phyloP scores from a whole-genome alignment of 345 rosid genomes.

The Mercurialis annua region DNA sequence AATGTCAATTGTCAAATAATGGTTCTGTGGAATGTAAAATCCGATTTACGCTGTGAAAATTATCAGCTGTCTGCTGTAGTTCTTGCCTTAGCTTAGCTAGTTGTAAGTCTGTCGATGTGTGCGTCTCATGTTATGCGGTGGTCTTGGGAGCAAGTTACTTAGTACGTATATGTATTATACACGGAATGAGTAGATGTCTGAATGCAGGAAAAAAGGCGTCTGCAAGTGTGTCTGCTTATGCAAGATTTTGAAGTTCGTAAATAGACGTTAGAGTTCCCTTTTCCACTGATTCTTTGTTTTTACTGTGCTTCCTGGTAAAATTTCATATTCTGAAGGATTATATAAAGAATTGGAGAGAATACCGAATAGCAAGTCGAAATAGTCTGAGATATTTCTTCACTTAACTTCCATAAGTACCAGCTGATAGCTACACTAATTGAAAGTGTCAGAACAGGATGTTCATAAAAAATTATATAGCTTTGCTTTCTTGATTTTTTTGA shows the following conservation, averaged over 20 bases:
- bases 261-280: neutral
- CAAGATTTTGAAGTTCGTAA: neutral
- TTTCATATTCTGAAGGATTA: neutral
- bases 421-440: neutral
- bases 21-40: no score
- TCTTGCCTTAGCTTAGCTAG: no score
- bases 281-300: neutral
- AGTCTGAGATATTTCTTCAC: neutral
- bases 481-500: neutral
- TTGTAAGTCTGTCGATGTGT: no score
- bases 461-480: neutral
- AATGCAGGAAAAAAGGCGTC: neutral
- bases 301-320: neutral
- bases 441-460: neutral
- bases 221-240: neutral
- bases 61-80: no score
- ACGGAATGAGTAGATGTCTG: neutral
- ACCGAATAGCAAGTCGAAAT: neutral
- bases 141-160: no score
- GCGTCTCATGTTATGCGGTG: no score
- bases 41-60: no score
- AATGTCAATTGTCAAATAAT: no score
- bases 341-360: neutral
- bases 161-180: neutral
- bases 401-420: neutral